These are phyloP conservation scores for Beauveria brongniartii DNA, from an alignment of 2,329 filamentous ascomycete species.

Conservation along the genomic window DNA sequence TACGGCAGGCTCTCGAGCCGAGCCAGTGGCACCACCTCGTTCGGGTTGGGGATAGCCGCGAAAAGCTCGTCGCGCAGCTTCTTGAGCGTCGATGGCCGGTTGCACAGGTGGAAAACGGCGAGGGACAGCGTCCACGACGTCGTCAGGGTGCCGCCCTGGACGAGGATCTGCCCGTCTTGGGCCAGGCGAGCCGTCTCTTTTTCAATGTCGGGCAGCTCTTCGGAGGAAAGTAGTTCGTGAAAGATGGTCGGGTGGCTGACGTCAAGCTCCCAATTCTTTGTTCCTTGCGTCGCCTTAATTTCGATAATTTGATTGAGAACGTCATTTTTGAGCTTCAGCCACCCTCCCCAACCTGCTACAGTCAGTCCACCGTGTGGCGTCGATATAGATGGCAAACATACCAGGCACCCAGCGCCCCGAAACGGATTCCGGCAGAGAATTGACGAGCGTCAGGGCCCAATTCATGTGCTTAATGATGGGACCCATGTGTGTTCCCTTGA, in stretches of 20 bases:
- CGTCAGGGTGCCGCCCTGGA: conserved; percentile 32
- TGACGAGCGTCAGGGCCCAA: conserved; percentile 27
- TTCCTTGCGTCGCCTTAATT: conserved; percentile 27
- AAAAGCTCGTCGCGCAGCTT: conserved; percentile 29
- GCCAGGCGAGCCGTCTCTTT: conserved; percentile 27
- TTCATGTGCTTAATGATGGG: conserved; percentile 28
- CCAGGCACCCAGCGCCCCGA: conserved; percentile 27
- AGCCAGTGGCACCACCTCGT: conserved; percentile 20
- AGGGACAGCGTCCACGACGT: conserved; percentile 29
- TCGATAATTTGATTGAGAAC: conserved; percentile 27
- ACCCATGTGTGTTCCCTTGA: conserved; percentile 30
- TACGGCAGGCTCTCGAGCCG: conserved; percentile 32
- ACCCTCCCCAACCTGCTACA: conserved; percentile 26
- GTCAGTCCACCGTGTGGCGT: conserved; percentile 16
- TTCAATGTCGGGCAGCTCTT: conserved; percentile 24
- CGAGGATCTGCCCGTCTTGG: conserved; percentile 31
- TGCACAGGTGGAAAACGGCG: conserved; percentile 28
- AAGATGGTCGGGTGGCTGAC: conserved; percentile 29
- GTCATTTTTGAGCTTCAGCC: conserved; percentile 31
- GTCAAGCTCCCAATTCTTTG: conserved; percentile 25
- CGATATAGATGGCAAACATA: conserved; percentile 12
- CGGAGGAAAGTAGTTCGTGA: conserved; percentile 24
- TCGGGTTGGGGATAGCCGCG: conserved; percentile 23
- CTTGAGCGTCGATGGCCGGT: conserved; percentile 22
- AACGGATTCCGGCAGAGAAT: conserved; percentile 26